Evolutionary conservation across 371 early-diverging fungal genomes (phyloP).

Genomic region (Rhizomucor miehei): DNA sequence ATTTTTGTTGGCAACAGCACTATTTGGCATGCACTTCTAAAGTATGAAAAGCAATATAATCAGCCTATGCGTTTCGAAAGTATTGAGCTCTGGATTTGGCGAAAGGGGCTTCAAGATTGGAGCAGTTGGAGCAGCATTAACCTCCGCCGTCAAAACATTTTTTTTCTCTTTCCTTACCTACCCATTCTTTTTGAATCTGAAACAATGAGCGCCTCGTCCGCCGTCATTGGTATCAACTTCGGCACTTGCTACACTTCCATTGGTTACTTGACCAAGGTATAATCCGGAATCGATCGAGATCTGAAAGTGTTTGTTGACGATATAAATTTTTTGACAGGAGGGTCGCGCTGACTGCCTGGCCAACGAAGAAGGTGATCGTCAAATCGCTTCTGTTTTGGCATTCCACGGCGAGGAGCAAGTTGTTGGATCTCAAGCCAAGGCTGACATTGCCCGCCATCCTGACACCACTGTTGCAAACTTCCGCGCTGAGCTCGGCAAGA

Average conservation of each 20-base stretch:
- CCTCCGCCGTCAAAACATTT: no score
- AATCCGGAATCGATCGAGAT: constrained; percentile 17
- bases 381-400: constrained; percentile 90
- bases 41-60: no score
- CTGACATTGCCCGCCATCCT: constrained; percentile 87
- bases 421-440: constrained; percentile 90
- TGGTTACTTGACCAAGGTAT: constrained; percentile 80
- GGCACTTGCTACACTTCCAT: constrained; percentile 90
- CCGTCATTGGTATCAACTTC: constrained; percentile 83
- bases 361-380: constrained; percentile 96
- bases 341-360: constrained; percentile 90
- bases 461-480: constrained; percentile 87
- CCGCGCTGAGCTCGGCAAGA: constrained; percentile 80
- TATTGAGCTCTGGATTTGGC: no score
- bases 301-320: constrained; percentile 35
- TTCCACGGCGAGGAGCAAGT: constrained; percentile 90
- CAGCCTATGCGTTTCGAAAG: no score
- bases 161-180: neutral
- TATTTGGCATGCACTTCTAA: no score
- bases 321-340: constrained; percentile 65
- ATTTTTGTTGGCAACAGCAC: no score
- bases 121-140: no score
- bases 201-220: constrained; percentile 12
- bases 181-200: neutral
- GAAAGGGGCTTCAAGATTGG: no score